These are phyloP conservation scores for Penicillium sp. DNA, from an alignment of 2,329 filamentous ascomycete species.

Conservation along the genomic window DNA sequence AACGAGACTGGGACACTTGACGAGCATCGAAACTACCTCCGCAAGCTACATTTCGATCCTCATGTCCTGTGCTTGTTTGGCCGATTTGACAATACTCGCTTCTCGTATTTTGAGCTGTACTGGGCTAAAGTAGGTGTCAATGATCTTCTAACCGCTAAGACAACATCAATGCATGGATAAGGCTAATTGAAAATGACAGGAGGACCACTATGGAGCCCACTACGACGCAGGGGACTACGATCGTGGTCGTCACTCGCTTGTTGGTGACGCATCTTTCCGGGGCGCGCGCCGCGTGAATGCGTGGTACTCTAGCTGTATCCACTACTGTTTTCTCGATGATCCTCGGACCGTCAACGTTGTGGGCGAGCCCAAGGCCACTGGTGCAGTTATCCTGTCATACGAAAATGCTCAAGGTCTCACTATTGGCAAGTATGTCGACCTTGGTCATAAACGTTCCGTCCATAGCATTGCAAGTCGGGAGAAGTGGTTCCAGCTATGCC, in stretches of 20 bases:
- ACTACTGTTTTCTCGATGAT: conserved; percentile 56
- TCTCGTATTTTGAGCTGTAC: conserved; percentile 76
- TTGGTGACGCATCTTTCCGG: conserved; percentile 51
- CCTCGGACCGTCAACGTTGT: conserved; percentile 51
- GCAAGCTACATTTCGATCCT: conserved; percentile 62
- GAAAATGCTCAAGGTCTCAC: conserved; percentile 69
- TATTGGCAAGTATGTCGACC: conserved; percentile 65
- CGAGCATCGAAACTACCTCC: conserved; percentile 66
- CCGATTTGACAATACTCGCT: conserved; percentile 62
- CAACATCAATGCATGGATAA: too few species aligned
- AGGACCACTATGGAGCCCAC: conserved; percentile 56
- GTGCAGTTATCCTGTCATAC: conserved; percentile 64
- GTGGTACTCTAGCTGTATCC: conserved; percentile 54
- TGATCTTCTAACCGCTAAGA: not conserved
- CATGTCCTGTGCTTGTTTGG: conserved; percentile 66
- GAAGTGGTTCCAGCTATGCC: conserved; percentile 37
- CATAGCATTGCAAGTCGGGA: conserved; percentile 20
- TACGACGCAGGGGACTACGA: conserved; percentile 53
- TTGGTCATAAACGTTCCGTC: conserved; percentile 62
- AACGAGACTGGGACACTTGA: conserved; percentile 71
- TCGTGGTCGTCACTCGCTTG: conserved; percentile 55
- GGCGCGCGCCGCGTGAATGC: conserved; percentile 52
- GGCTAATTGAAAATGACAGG: conserved; percentile 27
- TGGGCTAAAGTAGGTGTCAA: conserved; percentile 58
- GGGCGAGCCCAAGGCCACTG: conserved; percentile 65